Conservation (phyloP, 331 rosid genomes). For the Phaseolus coccineus region DNA sequence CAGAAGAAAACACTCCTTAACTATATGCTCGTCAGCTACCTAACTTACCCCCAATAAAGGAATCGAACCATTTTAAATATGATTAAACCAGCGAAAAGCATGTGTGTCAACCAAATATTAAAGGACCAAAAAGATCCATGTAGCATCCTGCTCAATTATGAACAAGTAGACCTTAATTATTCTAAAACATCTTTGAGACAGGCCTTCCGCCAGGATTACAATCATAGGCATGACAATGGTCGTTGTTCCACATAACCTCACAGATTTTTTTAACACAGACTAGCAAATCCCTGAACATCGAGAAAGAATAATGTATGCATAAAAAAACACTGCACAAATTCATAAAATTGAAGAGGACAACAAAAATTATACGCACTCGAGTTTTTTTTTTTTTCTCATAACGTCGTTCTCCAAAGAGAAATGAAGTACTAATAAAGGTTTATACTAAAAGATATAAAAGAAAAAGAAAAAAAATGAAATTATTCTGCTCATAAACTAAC, state of each 20-base stretch:
- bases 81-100: background rate
- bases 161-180: constrained; percentile 22
- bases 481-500: too few species aligned
- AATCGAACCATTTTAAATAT: background rate
- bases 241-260: background rate
- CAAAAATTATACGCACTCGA: background rate
- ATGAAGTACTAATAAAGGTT: background rate
- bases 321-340: background rate
- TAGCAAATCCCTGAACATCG: constrained; percentile 1
- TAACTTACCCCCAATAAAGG: background rate
- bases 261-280: background rate
- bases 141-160: background rate
- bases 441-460: background rate
- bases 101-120: background rate
- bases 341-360: background rate
- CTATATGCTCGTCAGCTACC: background rate
- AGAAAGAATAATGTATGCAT: background rate
- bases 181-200: background rate
- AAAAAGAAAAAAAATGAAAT: too few species aligned
- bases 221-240: background rate
- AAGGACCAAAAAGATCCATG: background rate
- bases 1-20: background rate
- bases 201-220: background rate
- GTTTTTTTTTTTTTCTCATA: background rate
- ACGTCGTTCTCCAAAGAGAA: background rate